Evolutionary conservation across 208 protist genomes (phyloP), one percentile per base, ranked within the genome.

Genomic region (Phytomonas francai): DNA sequence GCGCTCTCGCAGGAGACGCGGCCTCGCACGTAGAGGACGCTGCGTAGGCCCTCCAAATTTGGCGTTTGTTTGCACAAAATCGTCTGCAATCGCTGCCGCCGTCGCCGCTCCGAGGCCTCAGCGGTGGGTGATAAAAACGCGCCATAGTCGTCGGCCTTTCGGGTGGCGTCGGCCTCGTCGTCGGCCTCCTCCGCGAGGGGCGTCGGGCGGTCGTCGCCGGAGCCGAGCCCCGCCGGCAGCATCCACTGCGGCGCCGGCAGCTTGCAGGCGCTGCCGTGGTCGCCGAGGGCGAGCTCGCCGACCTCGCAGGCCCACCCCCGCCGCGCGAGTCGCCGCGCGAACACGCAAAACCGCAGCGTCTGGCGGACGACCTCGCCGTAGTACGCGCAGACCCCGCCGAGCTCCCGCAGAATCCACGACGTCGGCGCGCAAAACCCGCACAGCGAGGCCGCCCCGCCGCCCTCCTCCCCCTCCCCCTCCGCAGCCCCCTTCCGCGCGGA

Each of bases 191-290:
- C 25, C 12, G 56, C 16, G 31, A 65, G n/a, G 1, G 33, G 22
- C 64, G 39, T 54, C 19, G 42, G n/a, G 29, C 3, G 7, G 19
- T 60, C 58, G 39, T 71, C 67, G 42, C 71, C 65, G 0, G 56
- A 42, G 7, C 68, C 66, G n/a, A 82, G 68, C 8, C 68, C 54
- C 31, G 54, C 64, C 28, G 80, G 73, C 16, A 85, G 68, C 14
- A 66, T 58, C 80, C 80, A 85, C 49, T 76, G 29, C 12, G 80
- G 80, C 27, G 72, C 76, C 4, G 80, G 80, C 33, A 81, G 68
- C 0, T 56, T 56, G 45, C 80, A 81, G 34, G 60, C 54, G 29
- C 69, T 72, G 32, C 54, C 68, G 61, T 65, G 14, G 33, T 32
- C 34, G 22, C 9, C 59, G 39, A 29, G 22, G 31, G 25, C 34